Conservation (phyloP, 2,329 filamentous ascomycete genomes). For the Lecanicillium sp. region DNA sequence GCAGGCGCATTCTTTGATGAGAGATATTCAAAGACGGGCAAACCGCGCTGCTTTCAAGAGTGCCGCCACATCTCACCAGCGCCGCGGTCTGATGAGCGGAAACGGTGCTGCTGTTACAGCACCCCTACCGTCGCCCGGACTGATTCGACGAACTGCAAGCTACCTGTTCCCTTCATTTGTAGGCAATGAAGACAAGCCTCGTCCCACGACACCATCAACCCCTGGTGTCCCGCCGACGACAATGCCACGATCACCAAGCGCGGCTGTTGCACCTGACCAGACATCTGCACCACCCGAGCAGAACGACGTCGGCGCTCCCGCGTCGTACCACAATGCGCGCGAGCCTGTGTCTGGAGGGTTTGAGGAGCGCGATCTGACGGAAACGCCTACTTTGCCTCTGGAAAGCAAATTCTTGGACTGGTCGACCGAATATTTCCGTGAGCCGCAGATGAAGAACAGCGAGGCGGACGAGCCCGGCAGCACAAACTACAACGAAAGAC, state of each 20-base stretch:
- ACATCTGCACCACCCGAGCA: slow-evolving; percentile 61
- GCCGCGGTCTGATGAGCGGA: slow-evolving; percentile 34
- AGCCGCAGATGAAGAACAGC: slow-evolving; percentile 95
- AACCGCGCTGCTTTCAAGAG: slow-evolving; percentile 41
- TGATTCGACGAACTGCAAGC: slow-evolving; percentile 59
- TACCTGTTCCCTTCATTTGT: slow-evolving; percentile 56
- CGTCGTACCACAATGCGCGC: slow-evolving; percentile 69
- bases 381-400: slow-evolving; percentile 63
- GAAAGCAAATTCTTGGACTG: slow-evolving; percentile 84
- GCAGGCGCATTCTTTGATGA: slow-evolving; percentile 65
- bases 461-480: slow-evolving; percentile 96
- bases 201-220: slow-evolving; percentile 27
- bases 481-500: slow-evolving; percentile 87
- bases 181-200: slow-evolving; percentile 40
- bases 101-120: slow-evolving; percentile 27
- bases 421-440: slow-evolving; percentile 96
- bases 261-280: slow-evolving; percentile 37
- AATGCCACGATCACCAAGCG: slow-evolving; percentile 25
- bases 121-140: slow-evolving; percentile 49
- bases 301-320: slow-evolving; percentile 59
- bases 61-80: slow-evolving; percentile 35
- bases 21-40: slow-evolving; percentile 58
- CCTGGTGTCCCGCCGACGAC: slow-evolving; percentile 16
- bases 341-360: slow-evolving; percentile 77
- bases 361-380: slow-evolving; percentile 52